A percentile compares a stretch with the other conserved stretches of the same genome.
Evolutionary conservation across 108 stramenopile genomes (phyloP).

Genomic region (Schizochytrium sp.): DNA sequence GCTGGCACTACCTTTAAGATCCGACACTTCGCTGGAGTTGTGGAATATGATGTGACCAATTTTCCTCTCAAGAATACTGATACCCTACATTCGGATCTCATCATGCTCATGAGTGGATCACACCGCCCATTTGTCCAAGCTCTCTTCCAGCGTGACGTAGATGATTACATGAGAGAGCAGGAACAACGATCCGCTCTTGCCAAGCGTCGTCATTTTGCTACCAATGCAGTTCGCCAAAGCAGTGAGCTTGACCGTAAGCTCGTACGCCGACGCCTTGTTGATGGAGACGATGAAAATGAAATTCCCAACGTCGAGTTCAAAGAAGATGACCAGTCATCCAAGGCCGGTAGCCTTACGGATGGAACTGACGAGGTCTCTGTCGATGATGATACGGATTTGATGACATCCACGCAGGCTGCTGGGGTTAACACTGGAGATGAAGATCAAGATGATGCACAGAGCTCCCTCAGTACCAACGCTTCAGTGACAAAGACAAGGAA

Average conservation of each 20-base stretch:
- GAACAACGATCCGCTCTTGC: neutral
- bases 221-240: neutral
- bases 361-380: neutral
- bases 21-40: slow-evolving; percentile 78
- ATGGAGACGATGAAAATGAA: neutral
- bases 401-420: no score
- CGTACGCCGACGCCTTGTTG: neutral
- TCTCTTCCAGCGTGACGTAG: slow-evolving; percentile 27
- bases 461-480: neutral
- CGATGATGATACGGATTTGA: neutral
- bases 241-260: slow-evolving; percentile 60
- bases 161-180: neutral
- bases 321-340: no score
- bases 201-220: neutral
- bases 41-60: slow-evolving; percentile 71
- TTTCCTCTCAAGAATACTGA: slow-evolving; percentile 81
- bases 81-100: slow-evolving; percentile 72
- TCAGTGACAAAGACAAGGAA: neutral
- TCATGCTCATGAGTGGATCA: slow-evolving; percentile 69
- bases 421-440: no score
- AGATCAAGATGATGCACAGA: no score
- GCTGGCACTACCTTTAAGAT: slow-evolving; percentile 71
- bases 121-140: slow-evolving; percentile 1
- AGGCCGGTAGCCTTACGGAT: no score
- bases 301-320: no score